phyloP scores from a whole-genome alignment of 78 protist species.

The Cavenderia fasciculata region DNA sequence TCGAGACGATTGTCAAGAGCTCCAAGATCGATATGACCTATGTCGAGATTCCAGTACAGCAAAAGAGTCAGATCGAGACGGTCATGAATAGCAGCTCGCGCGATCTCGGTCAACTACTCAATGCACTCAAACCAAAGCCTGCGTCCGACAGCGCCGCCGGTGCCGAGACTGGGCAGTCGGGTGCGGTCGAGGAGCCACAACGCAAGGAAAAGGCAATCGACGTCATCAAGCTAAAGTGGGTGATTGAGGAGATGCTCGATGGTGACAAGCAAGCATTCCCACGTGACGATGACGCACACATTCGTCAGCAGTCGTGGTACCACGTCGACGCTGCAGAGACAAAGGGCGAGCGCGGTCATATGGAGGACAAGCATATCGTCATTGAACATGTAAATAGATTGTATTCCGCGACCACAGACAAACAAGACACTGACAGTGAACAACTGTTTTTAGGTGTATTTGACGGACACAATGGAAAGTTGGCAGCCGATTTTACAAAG shows the following conservation, averaged over 20 bases:
- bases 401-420: neutral
- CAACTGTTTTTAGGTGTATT: conserved; percentile 72
- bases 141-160: neutral
- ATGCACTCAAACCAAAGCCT: conserved; percentile 1
- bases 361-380: conserved; percentile 74
- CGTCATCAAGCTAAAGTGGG: conserved; percentile 20
- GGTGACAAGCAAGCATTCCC: conserved; percentile 6
- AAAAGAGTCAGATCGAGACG: too few relatives aligned
- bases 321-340: neutral
- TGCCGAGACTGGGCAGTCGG: neutral
- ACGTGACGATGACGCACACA: neutral
- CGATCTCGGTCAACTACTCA: neutral
- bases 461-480: conserved; percentile 79
- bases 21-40: conserved; percentile 30
- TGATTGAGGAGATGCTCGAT: conserved; percentile 43
- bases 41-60: conserved; percentile 1
- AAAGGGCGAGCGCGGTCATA: conserved; percentile 51
- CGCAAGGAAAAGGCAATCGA: conserved; percentile 12
- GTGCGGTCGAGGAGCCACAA: neutral
- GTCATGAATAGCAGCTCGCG: neutral
- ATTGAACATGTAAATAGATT: conserved; percentile 47
- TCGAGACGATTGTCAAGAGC: neutral
- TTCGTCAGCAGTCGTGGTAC: neutral
- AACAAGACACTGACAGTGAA: neutral
- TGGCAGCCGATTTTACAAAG: conserved; percentile 67